Conservation (phyloP, 2,329 filamentous ascomycete genomes). For the Xylaria sp. region DNA sequence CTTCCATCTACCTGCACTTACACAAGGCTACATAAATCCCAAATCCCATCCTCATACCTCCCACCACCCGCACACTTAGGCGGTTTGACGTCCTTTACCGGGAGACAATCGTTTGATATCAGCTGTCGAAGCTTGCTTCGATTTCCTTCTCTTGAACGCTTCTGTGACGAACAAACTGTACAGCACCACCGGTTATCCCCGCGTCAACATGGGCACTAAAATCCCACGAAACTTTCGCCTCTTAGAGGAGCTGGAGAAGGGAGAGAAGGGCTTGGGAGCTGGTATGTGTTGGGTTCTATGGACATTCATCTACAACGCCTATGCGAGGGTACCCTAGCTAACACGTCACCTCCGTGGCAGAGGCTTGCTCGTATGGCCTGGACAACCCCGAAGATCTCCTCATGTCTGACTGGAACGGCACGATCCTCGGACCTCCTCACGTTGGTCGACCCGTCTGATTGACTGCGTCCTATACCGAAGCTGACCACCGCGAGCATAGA, state of each 20-base stretch:
- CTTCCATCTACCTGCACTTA: conserved; percentile 7
- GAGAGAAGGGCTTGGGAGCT: conserved; percentile 94
- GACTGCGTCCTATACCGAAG: conserved; percentile 1
- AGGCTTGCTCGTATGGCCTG: conserved; percentile 95
- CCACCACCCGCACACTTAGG: neutral
- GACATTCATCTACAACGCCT: neutral
- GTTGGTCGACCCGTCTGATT: conserved; percentile 56
- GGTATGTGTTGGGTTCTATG: conserved; percentile 52
- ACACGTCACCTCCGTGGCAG: conserved; percentile 47
- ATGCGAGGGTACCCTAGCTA: neutral
- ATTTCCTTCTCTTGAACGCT: neutral
- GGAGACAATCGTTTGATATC: neutral
- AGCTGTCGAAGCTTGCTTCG: neutral
- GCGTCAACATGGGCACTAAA: conserved; percentile 56
- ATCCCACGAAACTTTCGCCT: conserved; percentile 95
- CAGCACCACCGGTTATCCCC: neutral
- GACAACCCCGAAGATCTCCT: conserved; percentile 91
- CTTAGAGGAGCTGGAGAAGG: conserved; percentile 97
- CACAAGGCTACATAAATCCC: neutral
- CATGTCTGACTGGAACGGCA: conserved; percentile 99
- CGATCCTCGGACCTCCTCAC: conserved; percentile 93
- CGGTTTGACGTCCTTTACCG: neutral
- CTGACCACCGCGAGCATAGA: conserved; percentile 54
- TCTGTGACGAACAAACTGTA: neutral
- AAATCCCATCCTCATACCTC: conserved; percentile 7